Evolutionary conservation across 371 early-diverging fungal species (phyloP).

Genomic region (Chytridium lagenaria): DNA sequence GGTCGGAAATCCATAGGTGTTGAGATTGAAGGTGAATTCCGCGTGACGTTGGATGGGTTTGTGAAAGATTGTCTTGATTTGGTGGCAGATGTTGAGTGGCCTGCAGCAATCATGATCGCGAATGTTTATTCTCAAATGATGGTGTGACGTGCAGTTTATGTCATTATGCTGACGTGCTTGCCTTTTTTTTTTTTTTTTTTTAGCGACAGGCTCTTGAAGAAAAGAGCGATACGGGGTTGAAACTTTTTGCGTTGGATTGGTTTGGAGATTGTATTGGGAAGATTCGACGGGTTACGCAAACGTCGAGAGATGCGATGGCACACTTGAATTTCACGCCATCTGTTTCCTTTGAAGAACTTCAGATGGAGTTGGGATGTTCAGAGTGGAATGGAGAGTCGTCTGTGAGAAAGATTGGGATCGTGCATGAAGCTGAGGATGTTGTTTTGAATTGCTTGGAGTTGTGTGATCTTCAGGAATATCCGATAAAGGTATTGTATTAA

Average conservation of each 20-base stretch:
- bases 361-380: not conserved
- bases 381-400: not conserved
- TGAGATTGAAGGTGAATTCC: constrained; percentile 75
- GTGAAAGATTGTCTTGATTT: constrained; percentile 75
- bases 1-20: constrained; percentile 27
- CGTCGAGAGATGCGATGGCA: not conserved
- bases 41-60: constrained; percentile 70
- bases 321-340: not conserved
- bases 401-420: not conserved
- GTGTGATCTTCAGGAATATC: constrained; percentile 4
- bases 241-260: constrained; percentile 77
- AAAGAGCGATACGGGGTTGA: constrained; percentile 61
- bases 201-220: constrained; percentile 33
- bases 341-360: not conserved
- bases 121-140: constrained; percentile 69
- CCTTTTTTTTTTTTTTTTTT: constrained; percentile 15
- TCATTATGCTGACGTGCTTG: not conserved
- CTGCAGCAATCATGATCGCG: constrained; percentile 77
- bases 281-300: constrained; percentile 13
- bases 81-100: constrained; percentile 90
- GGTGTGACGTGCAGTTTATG: constrained; percentile 43
- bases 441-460: constrained; percentile 31
- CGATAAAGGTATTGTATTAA: not conserved
- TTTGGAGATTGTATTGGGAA: constrained; percentile 58
- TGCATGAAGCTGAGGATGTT: constrained; percentile 35